Evolutionary conservation across 2,329 filamentous ascomycete species (phyloP), one percentile per base, ranked within the genome.

Genomic region (Aspergillus sp.): DNA sequence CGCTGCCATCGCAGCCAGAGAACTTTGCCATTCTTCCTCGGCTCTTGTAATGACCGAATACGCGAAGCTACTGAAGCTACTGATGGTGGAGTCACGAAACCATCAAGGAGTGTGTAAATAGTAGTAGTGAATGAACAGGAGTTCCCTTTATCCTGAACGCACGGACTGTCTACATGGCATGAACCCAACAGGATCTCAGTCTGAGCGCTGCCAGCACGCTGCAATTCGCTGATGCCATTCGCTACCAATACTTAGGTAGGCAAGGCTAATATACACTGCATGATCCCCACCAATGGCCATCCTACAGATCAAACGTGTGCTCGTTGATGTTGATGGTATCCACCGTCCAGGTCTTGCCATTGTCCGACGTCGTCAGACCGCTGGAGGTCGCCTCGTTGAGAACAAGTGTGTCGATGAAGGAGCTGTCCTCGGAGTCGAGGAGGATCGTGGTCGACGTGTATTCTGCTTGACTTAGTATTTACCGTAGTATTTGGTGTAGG

Each of bases 401-500:
- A 12, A 57, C 63, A 30, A 73, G 52, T 6, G 70, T 72, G n/a
- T 64, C 52, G 11, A 50, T 62, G 39, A 71, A 73, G 0, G 62
- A 59, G 30, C 54, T 58, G 49, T 73, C 70, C 5, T 64, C 62
- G 2, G 65, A 57, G 39, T 71, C 55, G 33, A 73, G 57, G 20
- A 69, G 64, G 56, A 72, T 68, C 3, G 63, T 70, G 3, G 70
- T 71, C 20, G 65, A 60, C 12, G 68, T 42, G 22, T 71, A 73
- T 54, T 70, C 70, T 72, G 19, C 2, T 11, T 30, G 2, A 30
- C 2, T 30, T 30, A 30, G 9, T 30, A 1, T 11, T 30, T 30
- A 1, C 27, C 3, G 27, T 4, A 30, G 0, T 30, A 12, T 11
- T 12, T 4, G 9, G 0, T 30, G 4, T 4, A 11, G 4, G 19